These are phyloP conservation scores for Daldinia sp. DNA, from an alignment of 2,329 filamentous ascomycete genomes.

Conservation along the genomic window DNA sequence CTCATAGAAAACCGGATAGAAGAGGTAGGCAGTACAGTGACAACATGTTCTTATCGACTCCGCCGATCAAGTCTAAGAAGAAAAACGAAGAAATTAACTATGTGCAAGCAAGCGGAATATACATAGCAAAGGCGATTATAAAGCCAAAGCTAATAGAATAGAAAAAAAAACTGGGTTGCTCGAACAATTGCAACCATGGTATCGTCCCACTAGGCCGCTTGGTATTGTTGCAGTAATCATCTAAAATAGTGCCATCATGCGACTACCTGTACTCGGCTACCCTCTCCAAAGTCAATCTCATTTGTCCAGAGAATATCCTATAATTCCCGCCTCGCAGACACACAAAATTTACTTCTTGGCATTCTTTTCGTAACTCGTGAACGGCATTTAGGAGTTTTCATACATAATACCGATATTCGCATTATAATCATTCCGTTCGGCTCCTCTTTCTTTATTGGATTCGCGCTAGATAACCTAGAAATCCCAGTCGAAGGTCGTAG, in stretches of 20 bases:
- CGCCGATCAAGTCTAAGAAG: too few relatives aligned
- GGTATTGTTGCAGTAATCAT: slow-evolving; percentile 11
- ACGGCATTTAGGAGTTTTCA: slow-evolving; percentile 46
- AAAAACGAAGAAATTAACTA: neutral
- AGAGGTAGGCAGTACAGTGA: neutral
- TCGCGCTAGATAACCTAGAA: slow-evolving; percentile 43
- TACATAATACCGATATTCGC: slow-evolving; percentile 26
- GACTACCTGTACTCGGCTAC: slow-evolving; percentile 11
- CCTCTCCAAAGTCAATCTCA: neutral
- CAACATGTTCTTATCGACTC: neutral
- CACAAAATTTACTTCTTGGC: slow-evolving; percentile 15
- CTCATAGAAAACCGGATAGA: neutral
- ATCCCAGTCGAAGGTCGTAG: slow-evolving; percentile 47
- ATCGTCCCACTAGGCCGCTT: neutral
- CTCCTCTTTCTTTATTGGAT: slow-evolving; percentile 32
- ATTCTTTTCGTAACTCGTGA: slow-evolving; percentile 47
- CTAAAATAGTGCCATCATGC: slow-evolving; percentile 7
- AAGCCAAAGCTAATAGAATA: neutral
- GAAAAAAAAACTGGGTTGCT: neutral
- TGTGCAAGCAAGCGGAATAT: neutral
- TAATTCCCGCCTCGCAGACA: slow-evolving; percentile 7
- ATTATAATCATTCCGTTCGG: slow-evolving; percentile 5
- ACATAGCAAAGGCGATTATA: neutral
- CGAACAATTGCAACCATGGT: neutral
- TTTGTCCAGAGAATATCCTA: slow-evolving; percentile 18